Evolutionary conservation across 768 basidiomycete genomes (phyloP).

Genomic region (Kondoa malvinella): DNA sequence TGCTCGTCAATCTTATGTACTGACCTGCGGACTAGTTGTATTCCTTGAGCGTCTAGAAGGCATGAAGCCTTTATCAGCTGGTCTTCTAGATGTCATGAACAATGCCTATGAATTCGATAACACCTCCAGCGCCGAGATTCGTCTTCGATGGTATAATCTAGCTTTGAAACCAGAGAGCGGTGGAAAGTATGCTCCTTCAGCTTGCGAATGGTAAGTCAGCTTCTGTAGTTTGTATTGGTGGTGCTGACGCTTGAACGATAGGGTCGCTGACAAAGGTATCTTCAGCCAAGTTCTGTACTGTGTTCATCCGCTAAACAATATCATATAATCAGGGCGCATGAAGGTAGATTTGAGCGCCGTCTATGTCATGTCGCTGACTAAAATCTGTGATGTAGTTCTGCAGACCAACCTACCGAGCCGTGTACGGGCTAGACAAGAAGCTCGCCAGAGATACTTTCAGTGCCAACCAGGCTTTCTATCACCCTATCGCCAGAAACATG

Average conservation of each 20-base stretch:
- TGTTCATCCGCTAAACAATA: too few relatives aligned
- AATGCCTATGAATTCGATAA: conserved; percentile 29
- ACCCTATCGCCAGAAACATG: conserved; percentile 32
- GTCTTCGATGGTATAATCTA: conserved; percentile 27
- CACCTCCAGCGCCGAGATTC: conserved; percentile 32
- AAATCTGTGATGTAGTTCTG: not conserved
- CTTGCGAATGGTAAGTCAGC: conserved; percentile 18
- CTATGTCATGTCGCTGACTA: not conserved
- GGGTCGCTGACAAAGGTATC: not conserved
- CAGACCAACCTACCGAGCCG: conserved; percentile 21
- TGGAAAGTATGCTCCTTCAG: conserved; percentile 5
- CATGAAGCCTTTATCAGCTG: conserved; percentile 16
- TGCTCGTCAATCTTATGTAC: not conserved
- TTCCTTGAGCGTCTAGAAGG: conserved; percentile 32
- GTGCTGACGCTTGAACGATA: not conserved
- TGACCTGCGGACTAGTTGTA: too few relatives aligned
- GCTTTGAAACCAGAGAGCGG: conserved; percentile 10
- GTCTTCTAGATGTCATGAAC: conserved; percentile 18
- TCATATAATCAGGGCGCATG: too few relatives aligned
- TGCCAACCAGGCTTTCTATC: conserved; percentile 31
- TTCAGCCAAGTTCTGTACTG: too few relatives aligned
- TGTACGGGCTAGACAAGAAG: conserved; percentile 28
- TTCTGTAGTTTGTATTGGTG: conserved; percentile 14
- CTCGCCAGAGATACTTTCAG: conserved; percentile 31
- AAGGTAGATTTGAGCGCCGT: too few relatives aligned